Conservation (phyloP, 2,329 filamentous ascomycete genomes). For the Colletotrichum orbiculare region DNA sequence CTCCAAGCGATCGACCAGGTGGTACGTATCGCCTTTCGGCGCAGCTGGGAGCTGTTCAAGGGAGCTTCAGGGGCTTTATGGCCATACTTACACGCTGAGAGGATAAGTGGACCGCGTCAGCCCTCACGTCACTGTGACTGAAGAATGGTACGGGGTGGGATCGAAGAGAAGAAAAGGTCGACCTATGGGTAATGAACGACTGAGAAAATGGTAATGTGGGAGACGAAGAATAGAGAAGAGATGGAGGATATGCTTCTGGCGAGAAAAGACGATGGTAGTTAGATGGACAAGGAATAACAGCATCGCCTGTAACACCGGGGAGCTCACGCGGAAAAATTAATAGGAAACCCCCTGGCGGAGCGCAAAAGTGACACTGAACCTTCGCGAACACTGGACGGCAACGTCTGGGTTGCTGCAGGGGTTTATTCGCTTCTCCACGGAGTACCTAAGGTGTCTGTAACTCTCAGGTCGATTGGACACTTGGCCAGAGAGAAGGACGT, state of each 20-base stretch:
- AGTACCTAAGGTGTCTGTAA: no score
- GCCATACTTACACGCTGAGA: constrained; percentile 33
- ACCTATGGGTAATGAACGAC: constrained; percentile 22
- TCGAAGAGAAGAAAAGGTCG: constrained; percentile 33
- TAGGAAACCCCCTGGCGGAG: constrained; percentile 23
- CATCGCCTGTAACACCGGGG: constrained; percentile 9
- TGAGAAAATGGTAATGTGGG: constrained; percentile 16
- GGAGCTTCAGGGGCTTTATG: constrained; percentile 29
- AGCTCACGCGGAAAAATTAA: constrained; percentile 26
- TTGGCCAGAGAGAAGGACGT: constrained; percentile 27
- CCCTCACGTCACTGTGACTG: constrained; percentile 24
- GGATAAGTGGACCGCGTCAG: constrained; percentile 29
- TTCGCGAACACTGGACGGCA: constrained; percentile 24
- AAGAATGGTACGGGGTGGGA: constrained; percentile 24
- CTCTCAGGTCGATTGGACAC: constrained; percentile 19
- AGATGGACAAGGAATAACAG: constrained; percentile 8
- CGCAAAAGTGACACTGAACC: constrained; percentile 27
- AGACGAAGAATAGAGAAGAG: not conserved
- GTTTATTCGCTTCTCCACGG: not conserved
- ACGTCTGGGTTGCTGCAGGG: constrained; percentile 13
- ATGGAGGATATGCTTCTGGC: constrained; percentile 3
- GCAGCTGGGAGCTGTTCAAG: constrained; percentile 18
- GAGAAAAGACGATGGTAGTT: constrained; percentile 8
- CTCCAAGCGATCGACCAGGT: constrained; percentile 23
- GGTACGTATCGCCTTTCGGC: constrained; percentile 30